Conservation (phyloP, 345 rosid genomes). For the Reutealis trisperma region DNA sequence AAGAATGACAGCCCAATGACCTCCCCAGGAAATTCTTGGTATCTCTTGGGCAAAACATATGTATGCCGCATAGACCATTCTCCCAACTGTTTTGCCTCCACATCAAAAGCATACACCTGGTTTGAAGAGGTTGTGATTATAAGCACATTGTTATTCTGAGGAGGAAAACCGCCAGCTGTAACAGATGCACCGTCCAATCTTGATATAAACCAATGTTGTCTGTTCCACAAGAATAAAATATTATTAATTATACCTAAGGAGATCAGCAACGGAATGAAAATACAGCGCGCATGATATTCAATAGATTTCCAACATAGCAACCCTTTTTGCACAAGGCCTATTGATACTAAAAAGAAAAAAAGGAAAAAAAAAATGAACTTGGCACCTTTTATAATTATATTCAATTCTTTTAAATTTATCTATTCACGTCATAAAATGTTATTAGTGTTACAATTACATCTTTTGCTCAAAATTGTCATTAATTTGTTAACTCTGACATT, state of each 20-base stretch:
- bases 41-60: conserved; percentile 66
- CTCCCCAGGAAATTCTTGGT: conserved; percentile 95
- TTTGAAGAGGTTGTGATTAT: conserved; percentile 77
- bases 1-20: conserved; percentile 85
- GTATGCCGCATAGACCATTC: conserved; percentile 80
- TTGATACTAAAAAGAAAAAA: too few relatives aligned
- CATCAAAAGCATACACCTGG: conserved; percentile 84
- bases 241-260: not conserved
- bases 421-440: too few relatives aligned
- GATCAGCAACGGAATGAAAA: not conserved
- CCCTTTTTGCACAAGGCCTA: not conserved
- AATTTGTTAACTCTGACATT: too few relatives aligned
- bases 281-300: not conserved
- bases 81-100: conserved; percentile 84
- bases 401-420: too few relatives aligned
- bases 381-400: too few relatives aligned
- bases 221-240: conserved; percentile 29
- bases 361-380: too few relatives aligned
- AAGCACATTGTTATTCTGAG: conserved; percentile 65
- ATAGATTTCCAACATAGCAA: not conserved
- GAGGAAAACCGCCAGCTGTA: conserved; percentile 88
- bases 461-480: too few relatives aligned
- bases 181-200: conserved; percentile 92
- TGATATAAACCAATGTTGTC: conserved; percentile 97
- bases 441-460: too few relatives aligned